phyloP scores from a whole-genome alignment of 1,284 basidiomycete genomes.

The Austroboletus rostrupii region DNA sequence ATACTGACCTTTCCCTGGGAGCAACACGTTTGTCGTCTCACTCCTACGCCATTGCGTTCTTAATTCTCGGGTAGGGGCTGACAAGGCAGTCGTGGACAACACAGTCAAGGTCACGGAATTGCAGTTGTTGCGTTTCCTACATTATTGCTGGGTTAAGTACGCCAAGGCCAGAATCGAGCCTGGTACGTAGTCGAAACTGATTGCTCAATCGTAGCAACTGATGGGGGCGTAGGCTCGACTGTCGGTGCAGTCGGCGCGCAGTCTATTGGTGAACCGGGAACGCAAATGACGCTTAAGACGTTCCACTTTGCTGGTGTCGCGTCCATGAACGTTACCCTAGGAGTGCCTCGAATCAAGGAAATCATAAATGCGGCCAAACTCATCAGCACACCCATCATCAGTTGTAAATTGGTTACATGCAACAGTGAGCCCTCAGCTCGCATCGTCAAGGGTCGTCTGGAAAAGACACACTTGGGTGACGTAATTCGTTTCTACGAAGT shows the following conservation, averaged over 20 bases:
- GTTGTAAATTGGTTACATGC: constrained; percentile 85
- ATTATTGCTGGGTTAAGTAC: constrained; percentile 88
- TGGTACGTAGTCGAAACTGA: constrained; percentile 39
- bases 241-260: constrained; percentile 99
- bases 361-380: constrained; percentile 98
- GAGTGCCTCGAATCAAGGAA: constrained; percentile 99
- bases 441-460: constrained; percentile 95
- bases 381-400: constrained; percentile 98
- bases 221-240: constrained; percentile 67
- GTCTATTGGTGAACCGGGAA: constrained; percentile 98
- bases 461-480: constrained; percentile 94
- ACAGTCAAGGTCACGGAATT: constrained; percentile 84
- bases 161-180: constrained; percentile 94
- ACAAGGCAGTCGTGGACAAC: constrained; percentile 80
- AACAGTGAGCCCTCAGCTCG: constrained; percentile 88
- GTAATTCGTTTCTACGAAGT: constrained; percentile 37
- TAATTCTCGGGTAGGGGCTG: constrained; percentile 41
- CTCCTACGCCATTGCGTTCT: constrained; percentile 1
- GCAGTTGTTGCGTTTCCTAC: constrained; percentile 79
- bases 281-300: constrained; percentile 99
- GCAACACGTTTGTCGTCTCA: constrained; percentile 51
- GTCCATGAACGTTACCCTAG: constrained; percentile 99
- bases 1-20: constrained; percentile 75
- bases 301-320: constrained; percentile 99
- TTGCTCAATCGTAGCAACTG: neutral